Percentiles rank a stretch among this genome's conserved stretches.
These are phyloP conservation scores for Dactylis glomerata DNA, from an alignment of 176 grass and related monocot genomes.

Conservation along the genomic window DNA sequence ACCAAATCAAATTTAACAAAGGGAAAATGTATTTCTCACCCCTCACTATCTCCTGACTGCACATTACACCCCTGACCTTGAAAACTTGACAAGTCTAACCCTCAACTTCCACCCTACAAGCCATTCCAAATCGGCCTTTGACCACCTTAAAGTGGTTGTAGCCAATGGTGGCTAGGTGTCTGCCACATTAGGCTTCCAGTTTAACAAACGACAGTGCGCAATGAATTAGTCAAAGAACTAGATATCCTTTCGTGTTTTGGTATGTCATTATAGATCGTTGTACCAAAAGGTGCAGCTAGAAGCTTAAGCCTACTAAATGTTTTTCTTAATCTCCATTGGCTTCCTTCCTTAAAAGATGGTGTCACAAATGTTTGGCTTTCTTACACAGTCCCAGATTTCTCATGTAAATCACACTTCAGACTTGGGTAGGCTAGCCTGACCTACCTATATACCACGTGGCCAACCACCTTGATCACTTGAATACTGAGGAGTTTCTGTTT, in stretches of 20 bases:
- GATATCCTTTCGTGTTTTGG: background rate
- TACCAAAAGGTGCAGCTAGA: slow-evolving; percentile 12
- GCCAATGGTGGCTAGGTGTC: background rate
- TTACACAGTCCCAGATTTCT: background rate
- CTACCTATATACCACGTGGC: slow-evolving; percentile 1
- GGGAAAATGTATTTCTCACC: background rate
- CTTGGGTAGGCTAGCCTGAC: background rate
- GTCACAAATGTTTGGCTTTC: background rate
- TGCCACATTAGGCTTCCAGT: slow-evolving; percentile 2
- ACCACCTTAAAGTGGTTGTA: background rate
- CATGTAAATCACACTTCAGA: background rate
- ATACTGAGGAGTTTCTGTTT: background rate
- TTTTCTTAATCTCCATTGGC: background rate
- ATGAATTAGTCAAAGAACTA: background rate
- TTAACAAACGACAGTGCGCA: background rate
- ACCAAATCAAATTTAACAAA: background rate
- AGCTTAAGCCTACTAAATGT: background rate
- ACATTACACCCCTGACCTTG: background rate
- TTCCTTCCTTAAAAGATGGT: background rate
- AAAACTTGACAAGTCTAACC: background rate
- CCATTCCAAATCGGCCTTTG: background rate
- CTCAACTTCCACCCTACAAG: background rate
- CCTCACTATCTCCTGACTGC: background rate
- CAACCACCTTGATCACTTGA: background rate
- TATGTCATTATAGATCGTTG: background rate